Evolutionary conservation across 2,329 filamentous ascomycete genomes (phyloP).

Genomic region (Alternaria longipes): DNA sequence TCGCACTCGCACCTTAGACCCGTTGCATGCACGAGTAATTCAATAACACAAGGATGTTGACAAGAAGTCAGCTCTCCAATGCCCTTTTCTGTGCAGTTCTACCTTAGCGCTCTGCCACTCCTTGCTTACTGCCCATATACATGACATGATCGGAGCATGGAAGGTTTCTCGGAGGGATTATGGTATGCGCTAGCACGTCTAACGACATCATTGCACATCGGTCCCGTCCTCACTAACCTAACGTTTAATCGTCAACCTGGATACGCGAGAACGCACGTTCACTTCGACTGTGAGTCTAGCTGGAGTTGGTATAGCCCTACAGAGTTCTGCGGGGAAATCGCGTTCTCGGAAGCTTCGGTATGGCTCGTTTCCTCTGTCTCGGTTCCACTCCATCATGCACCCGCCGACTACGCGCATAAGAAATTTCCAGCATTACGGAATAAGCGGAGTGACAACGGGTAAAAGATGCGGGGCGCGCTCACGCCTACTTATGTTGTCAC

Average conservation of each 20-base stretch:
- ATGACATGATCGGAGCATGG: background rate
- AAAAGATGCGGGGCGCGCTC: background rate
- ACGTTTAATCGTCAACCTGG: background rate
- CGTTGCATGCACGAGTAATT: background rate
- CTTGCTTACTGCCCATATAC: background rate
- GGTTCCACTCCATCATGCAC: constrained; percentile 1
- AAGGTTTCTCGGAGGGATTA: constrained; percentile 2
- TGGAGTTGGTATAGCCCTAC: background rate
- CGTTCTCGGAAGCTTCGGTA: background rate
- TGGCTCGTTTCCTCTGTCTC: background rate
- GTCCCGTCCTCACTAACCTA: background rate
- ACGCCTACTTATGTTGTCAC: constrained; percentile 3
- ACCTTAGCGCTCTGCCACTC: background rate
- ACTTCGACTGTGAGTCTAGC: background rate
- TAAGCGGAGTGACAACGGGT: background rate
- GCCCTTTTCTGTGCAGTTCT: background rate
- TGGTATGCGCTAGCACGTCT: background rate
- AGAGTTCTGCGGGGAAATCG: background rate
- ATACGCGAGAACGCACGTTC: constrained; percentile 1
- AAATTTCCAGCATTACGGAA: background rate
- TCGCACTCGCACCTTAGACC: constrained; percentile 23
- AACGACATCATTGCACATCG: constrained; percentile 2
- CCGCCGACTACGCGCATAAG: background rate
- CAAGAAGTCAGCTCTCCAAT: background rate
- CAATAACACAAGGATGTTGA: background rate